Base-by-base conservation (phyloP, 202 grass and related monocot genomes). In the Elaeis oleifera region DNA sequence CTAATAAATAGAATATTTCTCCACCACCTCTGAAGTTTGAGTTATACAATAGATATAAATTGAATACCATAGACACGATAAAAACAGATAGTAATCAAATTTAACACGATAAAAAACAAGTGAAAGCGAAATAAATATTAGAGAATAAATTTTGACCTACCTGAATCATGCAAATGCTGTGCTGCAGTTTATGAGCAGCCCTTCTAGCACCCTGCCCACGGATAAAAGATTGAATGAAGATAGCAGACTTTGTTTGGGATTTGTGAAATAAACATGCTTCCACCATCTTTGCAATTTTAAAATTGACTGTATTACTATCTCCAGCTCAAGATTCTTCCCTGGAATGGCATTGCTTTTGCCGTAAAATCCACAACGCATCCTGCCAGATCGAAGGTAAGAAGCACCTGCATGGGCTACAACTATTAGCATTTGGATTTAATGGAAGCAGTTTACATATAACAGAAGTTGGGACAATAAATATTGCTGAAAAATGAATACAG, bases 21-120 rank as follows among this genome's bases (percentile, higher is more conserved):
- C 81, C 86, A 89, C 81, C 86, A 82, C 57, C 64, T 89, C 81
- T 89, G 75, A 75, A 81, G 68, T 81, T 79, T 44, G 61, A 73
- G 16, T 53, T 51, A 53, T 39, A 60, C 60, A 49, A 58, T 14
- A 13, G 36, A 44, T 44, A 13, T 44, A 5, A 44, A 13, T 44
- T 44, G 36, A 31, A 53, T 39, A 60, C 56, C 53, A 58, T 44
- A 44, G 36, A 44, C 11, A 13, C 14, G 36, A 44, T 44, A 44
- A 13, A 44, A 31, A 31, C 28, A 31, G 28, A 31, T 31, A 31
- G 5, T 31, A 31, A 31, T 31, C 28, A 31, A 31, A 31, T 31
- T 31, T 44, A 44, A 44, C 13, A 44, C 9, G 0, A 44, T 44
- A 13, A 44, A 44, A 44, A 44, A 44, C 1, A 44, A 44, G 36